phyloP scores from a whole-genome alignment of 2,329 filamentous ascomycete genomes.

The Ophiostoma sp. region DNA sequence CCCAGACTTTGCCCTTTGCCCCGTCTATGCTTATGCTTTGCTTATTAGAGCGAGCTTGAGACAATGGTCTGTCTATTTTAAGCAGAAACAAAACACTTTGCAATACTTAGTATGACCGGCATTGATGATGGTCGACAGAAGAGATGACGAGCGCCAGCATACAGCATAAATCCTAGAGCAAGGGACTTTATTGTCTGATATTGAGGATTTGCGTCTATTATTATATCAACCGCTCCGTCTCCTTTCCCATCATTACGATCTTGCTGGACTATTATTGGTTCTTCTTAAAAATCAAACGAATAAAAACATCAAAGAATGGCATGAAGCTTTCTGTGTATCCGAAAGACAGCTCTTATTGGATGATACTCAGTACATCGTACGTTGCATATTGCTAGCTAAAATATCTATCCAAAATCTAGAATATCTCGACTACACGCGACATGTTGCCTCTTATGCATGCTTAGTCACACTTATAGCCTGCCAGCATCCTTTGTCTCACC shows the following conservation, averaged over 20 bases:
- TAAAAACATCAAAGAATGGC: too few species aligned
- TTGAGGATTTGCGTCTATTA: background rate
- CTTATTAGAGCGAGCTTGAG: background rate
- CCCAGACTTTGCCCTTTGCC: too few species aligned
- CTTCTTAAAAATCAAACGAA: too few species aligned
- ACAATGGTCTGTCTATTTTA: slow-evolving; percentile 6
- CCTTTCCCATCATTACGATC: too few species aligned
- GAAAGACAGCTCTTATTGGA: too few species aligned
- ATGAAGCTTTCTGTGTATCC: too few species aligned
- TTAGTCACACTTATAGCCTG: background rate
- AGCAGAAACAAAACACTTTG: slow-evolving; percentile 4
- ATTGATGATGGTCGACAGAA: background rate
- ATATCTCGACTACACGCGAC: too few species aligned
- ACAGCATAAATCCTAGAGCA: background rate
- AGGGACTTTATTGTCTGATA: background rate
- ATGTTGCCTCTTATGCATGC: background rate
- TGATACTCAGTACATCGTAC: too few species aligned
- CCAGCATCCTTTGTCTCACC: background rate
- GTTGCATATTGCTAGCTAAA: too few species aligned
- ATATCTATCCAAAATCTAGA: too few species aligned
- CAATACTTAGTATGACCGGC: background rate
- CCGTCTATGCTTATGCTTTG: background rate
- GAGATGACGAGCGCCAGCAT: background rate
- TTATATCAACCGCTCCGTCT: too few species aligned
- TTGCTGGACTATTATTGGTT: too few species aligned